Base-by-base conservation (phyloP, 2,329 filamentous ascomycete genomes). In the Paecilomyces variotii region DNA sequence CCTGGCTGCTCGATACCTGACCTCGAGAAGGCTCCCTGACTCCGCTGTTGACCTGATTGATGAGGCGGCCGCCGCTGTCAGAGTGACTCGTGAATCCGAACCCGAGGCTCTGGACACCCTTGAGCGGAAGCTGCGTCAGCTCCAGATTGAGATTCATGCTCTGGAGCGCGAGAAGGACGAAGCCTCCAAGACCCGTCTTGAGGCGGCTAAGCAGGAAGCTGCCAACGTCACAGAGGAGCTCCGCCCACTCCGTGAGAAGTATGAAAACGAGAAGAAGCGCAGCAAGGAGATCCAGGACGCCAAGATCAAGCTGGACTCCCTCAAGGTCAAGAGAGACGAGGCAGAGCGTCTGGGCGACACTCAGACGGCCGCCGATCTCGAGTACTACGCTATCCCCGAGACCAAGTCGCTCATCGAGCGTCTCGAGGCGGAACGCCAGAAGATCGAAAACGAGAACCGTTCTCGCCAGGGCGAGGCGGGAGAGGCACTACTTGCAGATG, bases 101-200 rank as follows among this genome's bases (percentile, higher is more conserved):
- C 94, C 94, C 2, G 94, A 99, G 77, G 87, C 92, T 32, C 89
- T 99, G 56, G 94, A 99, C 76, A 96, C 90, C 56, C 83, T 99
- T 56, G 94, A 99, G 76, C 87, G 94, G 65, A 90, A 87, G 69
- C 82, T 91, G 62, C 88, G 91, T 60, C 94, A 99, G 75, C 82
- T 97, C 57, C 88, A 96, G 75, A 99, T 99, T 66, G 94, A 99
- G 75, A 99, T 99, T 59, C 93, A 97, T 70, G 94, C 94, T 35
- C 80, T 99, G 54, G 87, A 91, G 64, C 89, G 93, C 69, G 94
- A 99, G 73, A 93, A 96, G 74, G 94, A 99, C 66, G 90, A 97
- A 2, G 91, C 91, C 3, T 96, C 94, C 25, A 89, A 92, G 74
- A 78, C 86, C 55, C 90, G 94, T 65, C 84, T 99, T 51, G 83